phyloP scores from a whole-genome alignment of 2,329 filamentous ascomycete species.

The Torrubiella hemipterigena region DNA sequence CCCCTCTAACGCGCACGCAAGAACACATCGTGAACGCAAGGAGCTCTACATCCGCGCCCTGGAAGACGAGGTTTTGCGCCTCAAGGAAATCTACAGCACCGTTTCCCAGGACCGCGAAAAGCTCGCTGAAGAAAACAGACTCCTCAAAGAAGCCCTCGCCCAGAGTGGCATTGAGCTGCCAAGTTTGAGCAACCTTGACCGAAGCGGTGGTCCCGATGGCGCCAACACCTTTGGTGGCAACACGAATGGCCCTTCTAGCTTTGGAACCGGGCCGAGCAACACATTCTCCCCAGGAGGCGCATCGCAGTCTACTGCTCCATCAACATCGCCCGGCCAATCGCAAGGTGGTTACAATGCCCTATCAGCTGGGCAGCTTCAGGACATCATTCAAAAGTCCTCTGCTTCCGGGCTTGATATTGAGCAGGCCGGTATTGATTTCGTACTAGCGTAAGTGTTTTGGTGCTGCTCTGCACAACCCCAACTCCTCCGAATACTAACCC shows the following conservation, averaged over 20 bases:
- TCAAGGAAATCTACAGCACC: conserved; percentile 74
- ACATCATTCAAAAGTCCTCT: conserved; percentile 14
- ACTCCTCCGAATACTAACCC: background rate
- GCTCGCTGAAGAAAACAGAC: conserved; percentile 66
- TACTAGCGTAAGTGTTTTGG: conserved; percentile 57
- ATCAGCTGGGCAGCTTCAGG: conserved; percentile 18
- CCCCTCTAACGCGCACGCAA: no score
- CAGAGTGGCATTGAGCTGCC: conserved; percentile 36
- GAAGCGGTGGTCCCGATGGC: conserved; percentile 10
- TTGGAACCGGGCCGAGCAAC: conserved; percentile 6
- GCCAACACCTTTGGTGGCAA: conserved; percentile 33
- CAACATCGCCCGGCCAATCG: conserved; percentile 19
- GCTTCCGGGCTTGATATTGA: conserved; percentile 53
- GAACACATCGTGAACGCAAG: conserved; percentile 93
- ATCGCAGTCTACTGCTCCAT: conserved; percentile 28
- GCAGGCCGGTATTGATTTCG: conserved; percentile 79
- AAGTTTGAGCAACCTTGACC: conserved; percentile 6
- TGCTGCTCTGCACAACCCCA: background rate
- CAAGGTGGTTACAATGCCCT: conserved; percentile 13
- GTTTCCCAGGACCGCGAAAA: conserved; percentile 65
- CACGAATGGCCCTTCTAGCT: conserved; percentile 28
- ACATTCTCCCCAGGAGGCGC: conserved; percentile 36
- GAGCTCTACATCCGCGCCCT: conserved; percentile 91
- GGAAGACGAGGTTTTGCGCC: conserved; percentile 78
- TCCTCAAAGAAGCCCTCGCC: conserved; percentile 47